Evolutionary conservation across 1,284 basidiomycete genomes (phyloP).

Genomic region (Inonotus obliquus): DNA sequence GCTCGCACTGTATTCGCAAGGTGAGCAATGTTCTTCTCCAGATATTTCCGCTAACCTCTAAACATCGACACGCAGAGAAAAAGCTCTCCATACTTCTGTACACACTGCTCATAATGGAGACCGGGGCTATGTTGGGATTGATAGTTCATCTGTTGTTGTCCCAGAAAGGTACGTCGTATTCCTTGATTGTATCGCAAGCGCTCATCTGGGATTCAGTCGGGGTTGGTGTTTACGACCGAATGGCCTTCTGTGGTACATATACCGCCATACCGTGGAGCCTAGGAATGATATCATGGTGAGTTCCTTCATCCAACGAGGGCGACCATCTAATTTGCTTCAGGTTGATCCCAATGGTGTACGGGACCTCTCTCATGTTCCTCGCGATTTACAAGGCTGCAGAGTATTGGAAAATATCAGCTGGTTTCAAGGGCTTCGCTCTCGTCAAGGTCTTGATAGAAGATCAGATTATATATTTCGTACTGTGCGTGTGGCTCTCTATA

Average conservation of each 20-base stretch:
- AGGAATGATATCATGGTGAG: too few species aligned
- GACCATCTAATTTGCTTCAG: too few species aligned
- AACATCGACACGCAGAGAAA: not conserved
- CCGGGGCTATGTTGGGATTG: not conserved
- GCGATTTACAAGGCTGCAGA: not conserved
- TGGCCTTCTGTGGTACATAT: not conserved
- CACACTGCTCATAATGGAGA: not conserved
- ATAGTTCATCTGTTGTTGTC: not conserved
- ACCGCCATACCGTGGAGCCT: too few species aligned
- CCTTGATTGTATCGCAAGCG: not conserved
- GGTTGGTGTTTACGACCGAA: not conserved
- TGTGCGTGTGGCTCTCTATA: not conserved
- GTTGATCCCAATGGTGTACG: not conserved
- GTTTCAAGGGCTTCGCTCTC: not conserved
- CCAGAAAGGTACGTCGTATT: not conserved
- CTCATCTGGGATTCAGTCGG: not conserved
- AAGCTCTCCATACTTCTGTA: not conserved
- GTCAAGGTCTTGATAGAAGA: not conserved
- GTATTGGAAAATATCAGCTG: not conserved
- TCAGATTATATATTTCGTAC: not conserved
- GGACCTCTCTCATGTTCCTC: not conserved
- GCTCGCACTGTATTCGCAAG: slow-evolving; percentile 5
- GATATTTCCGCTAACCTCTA: too few species aligned
- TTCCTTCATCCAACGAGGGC: too few species aligned
- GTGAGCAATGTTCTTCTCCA: not conserved